A percentile compares a stretch with the other conserved stretches of the same genome.
These are phyloP conservation scores for Stellera chamaejasme DNA, from an alignment of 345 rosid genomes.

Conservation along the genomic window DNA sequence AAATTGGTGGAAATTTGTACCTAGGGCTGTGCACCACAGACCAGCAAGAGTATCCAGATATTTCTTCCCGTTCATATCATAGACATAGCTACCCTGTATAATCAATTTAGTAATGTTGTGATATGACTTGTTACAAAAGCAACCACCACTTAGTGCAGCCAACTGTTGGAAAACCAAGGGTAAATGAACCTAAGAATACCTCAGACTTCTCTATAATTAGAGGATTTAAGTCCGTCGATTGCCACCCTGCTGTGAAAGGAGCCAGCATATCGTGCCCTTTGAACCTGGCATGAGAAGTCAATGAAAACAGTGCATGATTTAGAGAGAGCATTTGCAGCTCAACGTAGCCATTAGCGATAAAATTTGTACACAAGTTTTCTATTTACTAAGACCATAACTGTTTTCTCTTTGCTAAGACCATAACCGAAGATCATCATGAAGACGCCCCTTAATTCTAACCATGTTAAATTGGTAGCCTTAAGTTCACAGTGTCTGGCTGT, in stretches of 20 bases:
- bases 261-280: constrained; percentile 98
- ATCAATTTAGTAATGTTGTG: constrained; percentile 8
- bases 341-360: background rate
- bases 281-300: constrained; percentile 34
- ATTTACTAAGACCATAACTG: no score
- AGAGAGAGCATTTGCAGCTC: background rate
- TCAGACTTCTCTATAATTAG: constrained; percentile 77
- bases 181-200: constrained; percentile 26
- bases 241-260: constrained; percentile 99
- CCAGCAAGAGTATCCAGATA: constrained; percentile 98
- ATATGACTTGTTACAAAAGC: background rate
- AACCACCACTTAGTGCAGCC: background rate
- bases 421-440: no score
- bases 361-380: no score
- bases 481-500: no score
- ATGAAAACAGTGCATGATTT: background rate
- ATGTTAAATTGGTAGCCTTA: no score
- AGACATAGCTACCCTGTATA: constrained; percentile 77
- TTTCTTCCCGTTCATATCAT: constrained; percentile 66
- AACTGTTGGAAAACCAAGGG: background rate
- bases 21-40: constrained; percentile 95
- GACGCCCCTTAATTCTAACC: no score
- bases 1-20: constrained; percentile 19
- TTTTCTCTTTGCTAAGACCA: no score
- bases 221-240: constrained; percentile 64